A percentile compares a stretch with the other conserved stretches of the same genome.
These are phyloP conservation scores for Russula sp. DNA, from an alignment of 768 basidiomycete species.

Conservation along the genomic window DNA sequence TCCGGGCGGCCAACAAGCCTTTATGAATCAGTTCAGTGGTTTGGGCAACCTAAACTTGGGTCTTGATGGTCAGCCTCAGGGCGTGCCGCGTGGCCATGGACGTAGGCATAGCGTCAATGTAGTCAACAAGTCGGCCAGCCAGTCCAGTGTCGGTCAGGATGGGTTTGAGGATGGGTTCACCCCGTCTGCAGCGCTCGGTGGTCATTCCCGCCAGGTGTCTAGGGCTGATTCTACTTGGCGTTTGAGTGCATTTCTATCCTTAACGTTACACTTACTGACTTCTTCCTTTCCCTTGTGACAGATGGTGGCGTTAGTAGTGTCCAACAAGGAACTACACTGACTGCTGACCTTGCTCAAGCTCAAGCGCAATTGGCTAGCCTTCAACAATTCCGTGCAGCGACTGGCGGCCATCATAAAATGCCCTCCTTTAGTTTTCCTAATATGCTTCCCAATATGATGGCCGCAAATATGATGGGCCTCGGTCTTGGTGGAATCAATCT, in stretches of 20 bases:
- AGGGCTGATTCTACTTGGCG: constrained; percentile 85
- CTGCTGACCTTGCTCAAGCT: constrained; percentile 89
- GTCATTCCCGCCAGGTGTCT: constrained; percentile 69
- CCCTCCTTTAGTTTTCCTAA: constrained; percentile 97
- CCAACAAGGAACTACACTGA: constrained; percentile 53
- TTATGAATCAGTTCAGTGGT: constrained; percentile 61
- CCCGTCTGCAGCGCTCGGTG: constrained; percentile 51
- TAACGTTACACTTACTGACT: constrained; percentile 3
- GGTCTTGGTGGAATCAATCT: constrained; percentile 77
- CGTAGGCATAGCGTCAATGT: constrained; percentile 90
- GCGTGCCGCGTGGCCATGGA: constrained; percentile 77
- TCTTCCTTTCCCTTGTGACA: constrained; percentile 28
- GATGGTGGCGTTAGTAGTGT: constrained; percentile 70
- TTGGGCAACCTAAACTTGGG: constrained; percentile 51
- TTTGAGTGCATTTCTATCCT: constrained; percentile 55
- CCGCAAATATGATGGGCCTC: constrained; percentile 92
- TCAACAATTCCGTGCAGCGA: constrained; percentile 93
- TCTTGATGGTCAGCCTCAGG: constrained; percentile 58
- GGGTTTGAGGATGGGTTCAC: constrained; percentile 77
- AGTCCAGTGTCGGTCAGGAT: constrained; percentile 52
- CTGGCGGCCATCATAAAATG: constrained; percentile 94
- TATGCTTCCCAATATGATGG: constrained; percentile 97
- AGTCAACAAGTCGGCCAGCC: constrained; percentile 62
- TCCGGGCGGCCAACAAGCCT: constrained; percentile 44
- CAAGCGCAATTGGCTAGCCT: constrained; percentile 95